Evolutionary conservation across 202 grass and related monocot genomes (phyloP), one percentile per base, ranked within the genome.

Genomic region (Carex arenaria): DNA sequence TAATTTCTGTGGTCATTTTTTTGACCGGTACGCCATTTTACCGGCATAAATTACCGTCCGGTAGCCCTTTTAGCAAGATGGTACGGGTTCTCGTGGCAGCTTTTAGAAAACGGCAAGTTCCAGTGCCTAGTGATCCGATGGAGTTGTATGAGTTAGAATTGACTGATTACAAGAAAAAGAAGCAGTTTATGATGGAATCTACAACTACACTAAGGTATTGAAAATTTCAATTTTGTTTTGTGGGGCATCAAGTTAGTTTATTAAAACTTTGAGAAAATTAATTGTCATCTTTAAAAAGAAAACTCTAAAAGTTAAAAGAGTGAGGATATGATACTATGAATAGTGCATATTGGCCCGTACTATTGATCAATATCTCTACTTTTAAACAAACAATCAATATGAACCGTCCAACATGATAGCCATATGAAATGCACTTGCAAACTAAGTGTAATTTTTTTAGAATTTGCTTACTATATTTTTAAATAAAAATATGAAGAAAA

Each of bases 51-150:
- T 59, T 86, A 10, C 94, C 90, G 8, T 85, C 92, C 14, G 95
- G 86, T 36, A 98, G 92, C 71, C 22, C 90, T 61, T 95, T 98
- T 85, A 92, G 83, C 61, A 98, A 90, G 83, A 98, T 98, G 92
- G 89, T 86, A 5, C 67, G 86, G 28, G 95, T 95, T 53, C 72
- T 98, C 52, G 77, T 98, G 0, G 92, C 83, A 0, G 54, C 95
- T 26, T 82, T 64, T 10, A 54, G 83, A 38, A 98, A 98, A 67
- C 86, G 85, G 9, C 61, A 36, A 17, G 83, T 92, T 4, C 0
- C 56, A 0, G 4, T 73, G 36, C 90, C 95, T 2, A 68, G 3
- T 6, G 92, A 98, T 70, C 75, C 87, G 19, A 81, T 85, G 31
- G 89, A 89, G 8, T 87, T 98, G 42, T 86, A 98, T 85, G 95